Base-by-base conservation (phyloP, 345 rosid genomes). In the Bruguiera parviflora region DNA sequence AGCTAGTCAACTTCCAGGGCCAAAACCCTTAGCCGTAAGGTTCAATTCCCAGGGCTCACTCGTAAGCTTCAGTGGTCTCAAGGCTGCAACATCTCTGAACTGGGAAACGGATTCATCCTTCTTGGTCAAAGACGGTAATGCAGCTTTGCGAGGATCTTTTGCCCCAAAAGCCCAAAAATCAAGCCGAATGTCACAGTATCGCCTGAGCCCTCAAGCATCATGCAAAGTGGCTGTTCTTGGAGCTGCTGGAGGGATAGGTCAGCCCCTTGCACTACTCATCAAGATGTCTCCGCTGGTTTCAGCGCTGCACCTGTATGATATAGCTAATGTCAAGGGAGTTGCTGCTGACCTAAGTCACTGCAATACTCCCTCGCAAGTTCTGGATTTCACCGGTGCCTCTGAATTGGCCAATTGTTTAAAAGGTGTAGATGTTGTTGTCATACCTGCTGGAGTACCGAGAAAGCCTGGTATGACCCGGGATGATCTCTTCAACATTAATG, bases 381-480 rank as follows among this genome's bases (percentile, higher is more conserved):
- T 74, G 73, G 94, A 89, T 77, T 94, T 91, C 79, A 88, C 97
- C 1, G 96, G 96, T 1, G 83, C 88, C 8, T 68, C 94, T 28
- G 92, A 91, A 80, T 79, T 94, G 47, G 86, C 91, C 16, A 73
- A 81, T 43, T 86, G 82, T 73, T 78, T 94, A 82, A 89, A 87
- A 64, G 97, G 89, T 46, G 91, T 84, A 2, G 71, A 94, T 31
- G 90, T 91, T 18, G 98, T 89, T 2, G 96, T 94, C 64, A 91
- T 91, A 63, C 97, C 96, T 57, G 98, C 98, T 58, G 97, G 96
- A 66, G 96, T 91, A 55, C 91, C 98, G 22, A 82, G 96, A 35
- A 94, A 94, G 83, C 98, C 97, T 0, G 98, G 98, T 19, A 93
- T 91, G 98, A 93, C 92, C 59, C 97, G 98, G 19, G 97, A 91